A percentile compares a stretch with the other conserved stretches of the same genome.
These are phyloP conservation scores for Globisporangium alternatum DNA, from an alignment of 352 stramenopile species.

Conservation along the genomic window DNA sequence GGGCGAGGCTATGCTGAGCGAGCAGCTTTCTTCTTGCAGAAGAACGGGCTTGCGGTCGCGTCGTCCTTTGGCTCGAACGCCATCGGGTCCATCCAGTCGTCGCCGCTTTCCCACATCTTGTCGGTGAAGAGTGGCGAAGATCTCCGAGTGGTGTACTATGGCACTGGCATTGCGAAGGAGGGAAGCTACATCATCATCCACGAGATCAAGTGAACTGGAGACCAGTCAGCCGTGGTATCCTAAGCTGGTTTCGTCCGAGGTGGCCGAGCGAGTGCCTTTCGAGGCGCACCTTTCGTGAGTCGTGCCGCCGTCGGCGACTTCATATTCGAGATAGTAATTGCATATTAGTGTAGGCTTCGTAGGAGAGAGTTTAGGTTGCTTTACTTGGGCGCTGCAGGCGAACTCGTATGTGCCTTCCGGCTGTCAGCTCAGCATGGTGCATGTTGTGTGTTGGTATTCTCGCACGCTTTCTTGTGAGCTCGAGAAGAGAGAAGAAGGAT, in stretches of 20 bases:
- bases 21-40: constrained; percentile 2
- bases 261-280: background rate
- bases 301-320: background rate
- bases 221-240: background rate
- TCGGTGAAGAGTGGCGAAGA: constrained; percentile 1
- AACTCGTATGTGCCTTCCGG: no score
- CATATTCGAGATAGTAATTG: background rate
- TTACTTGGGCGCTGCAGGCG: no score
- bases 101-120: constrained; percentile 1
- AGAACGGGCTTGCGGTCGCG: constrained; percentile 1
- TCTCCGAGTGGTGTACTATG: constrained; percentile 8
- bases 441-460: no score
- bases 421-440: no score
- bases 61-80: background rate
- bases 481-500: no score
- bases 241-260: background rate
- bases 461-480: background rate
- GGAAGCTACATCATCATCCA: constrained; percentile 23
- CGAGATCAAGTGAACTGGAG: constrained; percentile 19
- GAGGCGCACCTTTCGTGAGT: background rate
- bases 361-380: background rate
- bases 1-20: background rate
- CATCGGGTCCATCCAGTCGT: background rate
- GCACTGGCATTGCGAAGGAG: constrained; percentile 1
- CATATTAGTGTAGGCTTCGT: background rate